A percentile compares a stretch with the other conserved stretches of the same genome.
Conservation (phyloP, 768 basidiomycete species). For the Mycena chlorophos region DNA sequence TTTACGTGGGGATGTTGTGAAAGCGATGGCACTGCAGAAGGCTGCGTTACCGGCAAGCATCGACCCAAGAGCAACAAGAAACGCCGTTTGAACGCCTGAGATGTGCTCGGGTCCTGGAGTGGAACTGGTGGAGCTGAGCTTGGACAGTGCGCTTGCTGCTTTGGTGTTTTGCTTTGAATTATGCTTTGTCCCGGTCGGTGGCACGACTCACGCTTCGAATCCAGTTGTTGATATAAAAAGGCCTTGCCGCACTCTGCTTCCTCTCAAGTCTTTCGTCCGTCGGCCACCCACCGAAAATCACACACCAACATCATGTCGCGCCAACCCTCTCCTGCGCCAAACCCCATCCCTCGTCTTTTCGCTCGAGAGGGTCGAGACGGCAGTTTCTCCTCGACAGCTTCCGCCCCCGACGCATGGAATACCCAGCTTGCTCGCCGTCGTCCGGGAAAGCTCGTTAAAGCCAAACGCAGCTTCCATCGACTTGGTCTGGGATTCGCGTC, state of each 20-base stretch:
- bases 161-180: neutral
- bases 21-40: constrained; percentile 34
- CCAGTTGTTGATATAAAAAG: neutral
- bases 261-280: too few species aligned
- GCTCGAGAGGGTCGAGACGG: too few species aligned
- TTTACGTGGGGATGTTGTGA: constrained; percentile 56
- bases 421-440: neutral
- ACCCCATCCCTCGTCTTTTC: too few species aligned
- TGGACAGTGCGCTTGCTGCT: neutral
- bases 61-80: constrained; percentile 35
- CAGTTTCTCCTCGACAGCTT: neutral
- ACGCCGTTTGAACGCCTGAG: constrained; percentile 24
- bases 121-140: neutral
- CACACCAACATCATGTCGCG: neutral
- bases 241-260: too few species aligned
- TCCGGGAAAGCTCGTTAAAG: neutral
- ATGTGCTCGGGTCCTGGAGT: neutral
- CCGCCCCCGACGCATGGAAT: neutral
- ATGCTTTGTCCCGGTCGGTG: neutral
- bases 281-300: neutral
- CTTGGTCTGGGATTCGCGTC: neutral
- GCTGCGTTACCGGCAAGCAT: constrained; percentile 44
- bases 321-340: too few species aligned
- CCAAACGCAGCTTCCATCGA: neutral
- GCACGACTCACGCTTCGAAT: neutral